A percentile compares a stretch with the other conserved stretches of the same genome.
Evolutionary conservation across 2,329 filamentous ascomycete genomes (phyloP).

Genomic region (Fusarium sp.): DNA sequence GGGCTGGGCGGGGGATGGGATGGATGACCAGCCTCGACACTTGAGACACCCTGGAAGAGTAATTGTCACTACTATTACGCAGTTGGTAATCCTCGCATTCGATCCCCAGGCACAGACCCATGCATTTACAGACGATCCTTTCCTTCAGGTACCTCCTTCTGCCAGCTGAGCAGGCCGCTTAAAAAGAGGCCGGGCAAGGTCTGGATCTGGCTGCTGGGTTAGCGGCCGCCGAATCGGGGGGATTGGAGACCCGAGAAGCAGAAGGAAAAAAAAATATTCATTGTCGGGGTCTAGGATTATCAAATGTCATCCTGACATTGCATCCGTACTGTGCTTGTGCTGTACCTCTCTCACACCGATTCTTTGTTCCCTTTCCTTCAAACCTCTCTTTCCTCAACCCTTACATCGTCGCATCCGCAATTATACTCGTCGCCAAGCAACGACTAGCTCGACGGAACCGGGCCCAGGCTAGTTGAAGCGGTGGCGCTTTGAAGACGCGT

Average conservation of each 20-base stretch:
- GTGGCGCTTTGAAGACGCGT: slow-evolving; percentile 23
- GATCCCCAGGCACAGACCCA: background rate
- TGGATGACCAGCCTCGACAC: background rate
- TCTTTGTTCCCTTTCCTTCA: background rate
- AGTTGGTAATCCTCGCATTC: background rate
- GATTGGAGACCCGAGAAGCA: background rate
- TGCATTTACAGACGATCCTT: background rate
- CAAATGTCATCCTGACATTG: slow-evolving; percentile 28
- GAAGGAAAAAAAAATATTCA: background rate
- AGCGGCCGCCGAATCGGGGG: background rate
- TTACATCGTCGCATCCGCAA: slow-evolving; percentile 1
- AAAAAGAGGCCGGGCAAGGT: background rate
- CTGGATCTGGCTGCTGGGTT: background rate
- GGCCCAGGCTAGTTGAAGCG: slow-evolving; percentile 10
- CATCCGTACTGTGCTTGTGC: slow-evolving; percentile 9
- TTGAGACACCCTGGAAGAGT: background rate
- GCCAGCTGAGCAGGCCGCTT: background rate
- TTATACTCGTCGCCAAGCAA: slow-evolving; percentile 23
- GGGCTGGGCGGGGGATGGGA: slow-evolving; percentile 17
- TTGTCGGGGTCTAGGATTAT: slow-evolving; percentile 1
- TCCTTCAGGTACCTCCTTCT: background rate
- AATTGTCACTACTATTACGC: background rate
- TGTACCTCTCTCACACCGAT: slow-evolving; percentile 30
- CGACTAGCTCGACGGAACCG: slow-evolving; percentile 17
- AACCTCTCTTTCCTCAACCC: background rate